These are phyloP conservation scores for Candida pseudoglaebosa DNA, from an alignment of 805 yeast genomes.

Conservation along the genomic window DNA sequence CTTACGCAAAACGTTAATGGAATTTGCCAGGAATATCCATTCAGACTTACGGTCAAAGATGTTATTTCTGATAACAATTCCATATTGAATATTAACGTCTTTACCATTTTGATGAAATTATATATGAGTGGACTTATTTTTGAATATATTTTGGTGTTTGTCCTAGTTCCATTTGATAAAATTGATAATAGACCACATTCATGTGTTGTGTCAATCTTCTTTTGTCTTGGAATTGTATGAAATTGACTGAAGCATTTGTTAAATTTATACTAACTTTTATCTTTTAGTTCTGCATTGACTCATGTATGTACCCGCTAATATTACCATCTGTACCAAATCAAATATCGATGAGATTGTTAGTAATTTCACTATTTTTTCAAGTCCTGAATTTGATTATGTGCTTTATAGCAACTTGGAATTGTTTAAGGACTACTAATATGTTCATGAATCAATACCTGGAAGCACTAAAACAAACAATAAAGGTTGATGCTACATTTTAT, in stretches of 20 bases:
- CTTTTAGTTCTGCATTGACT: constrained; percentile 4
- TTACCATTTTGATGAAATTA: constrained; percentile 11
- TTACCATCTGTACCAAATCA: background rate
- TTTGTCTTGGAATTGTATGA: constrained; percentile 20
- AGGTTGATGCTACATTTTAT: constrained; percentile 26
- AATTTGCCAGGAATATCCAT: background rate
- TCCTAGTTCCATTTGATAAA: constrained; percentile 31
- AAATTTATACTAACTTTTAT: background rate
- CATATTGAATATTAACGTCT: constrained; percentile 13
- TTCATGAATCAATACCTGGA: constrained; percentile 21
- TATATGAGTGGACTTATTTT: constrained; percentile 20
- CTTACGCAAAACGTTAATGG: background rate
- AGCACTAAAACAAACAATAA: constrained; percentile 10
- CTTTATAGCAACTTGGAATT: background rate
- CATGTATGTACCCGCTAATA: background rate
- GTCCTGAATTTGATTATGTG: background rate
- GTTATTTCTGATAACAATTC: constrained; percentile 5
- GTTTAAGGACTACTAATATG: constrained; percentile 23
- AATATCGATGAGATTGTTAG: background rate
- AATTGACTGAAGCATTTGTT: background rate
- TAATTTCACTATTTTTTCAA: background rate
- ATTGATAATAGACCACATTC: constrained; percentile 29
- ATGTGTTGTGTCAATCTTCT: constrained; percentile 17
- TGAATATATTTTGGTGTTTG: constrained; percentile 27
- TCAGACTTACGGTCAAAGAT: background rate